Base-by-base conservation (phyloP, 768 basidiomycete genomes). In the Dioszegia crocea region DNA sequence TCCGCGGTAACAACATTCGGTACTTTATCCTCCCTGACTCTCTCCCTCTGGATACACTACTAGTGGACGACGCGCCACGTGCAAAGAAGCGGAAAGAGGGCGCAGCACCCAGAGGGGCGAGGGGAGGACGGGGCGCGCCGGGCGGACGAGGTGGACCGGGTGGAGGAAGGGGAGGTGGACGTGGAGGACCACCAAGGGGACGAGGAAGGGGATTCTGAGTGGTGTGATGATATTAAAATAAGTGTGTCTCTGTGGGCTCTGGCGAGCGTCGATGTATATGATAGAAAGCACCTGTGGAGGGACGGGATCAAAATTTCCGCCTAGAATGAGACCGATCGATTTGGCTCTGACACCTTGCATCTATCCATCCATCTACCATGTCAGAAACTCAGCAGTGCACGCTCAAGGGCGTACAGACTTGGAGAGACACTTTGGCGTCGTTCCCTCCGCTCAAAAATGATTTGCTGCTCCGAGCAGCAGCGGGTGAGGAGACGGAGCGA, bases 1-100 rank as follows among this genome's bases (percentile, higher is more conserved):
- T 99, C 73, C 85, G 94, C 53, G 94, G 96, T 36, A 97, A 96
- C 82, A 96, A 90, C 72, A 85, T 99, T 71, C 87, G 94, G 51
- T 97, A 97, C 80, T 94, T 91, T 76, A 85, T 94, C 58, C 86
- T 99, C n/a, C 96, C 96, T 9, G 94, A 99, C 75, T 92, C 93
- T 0, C 82, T 99, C 8, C 94, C 96, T 0, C 81, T 99, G 60
- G 94, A 99, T 76, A 97, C 96, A 21, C 83, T 99, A 6, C 84
- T 99, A 8, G 92, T 99, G 26, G 94, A 99, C 76, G 96, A 99
- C 73, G 89, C 92, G 14, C 96, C 94, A 4, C 93, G 94, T 79
- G 92, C 94, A 17, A 96, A 94, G 77, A 83, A 87, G 77, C 92
- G 89, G 80, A 94, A 94, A 82, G 75, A 76, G 24, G 91, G 89